Conservation (phyloP, 305 asterid genomes). For the Nicotiana rustica region DNA sequence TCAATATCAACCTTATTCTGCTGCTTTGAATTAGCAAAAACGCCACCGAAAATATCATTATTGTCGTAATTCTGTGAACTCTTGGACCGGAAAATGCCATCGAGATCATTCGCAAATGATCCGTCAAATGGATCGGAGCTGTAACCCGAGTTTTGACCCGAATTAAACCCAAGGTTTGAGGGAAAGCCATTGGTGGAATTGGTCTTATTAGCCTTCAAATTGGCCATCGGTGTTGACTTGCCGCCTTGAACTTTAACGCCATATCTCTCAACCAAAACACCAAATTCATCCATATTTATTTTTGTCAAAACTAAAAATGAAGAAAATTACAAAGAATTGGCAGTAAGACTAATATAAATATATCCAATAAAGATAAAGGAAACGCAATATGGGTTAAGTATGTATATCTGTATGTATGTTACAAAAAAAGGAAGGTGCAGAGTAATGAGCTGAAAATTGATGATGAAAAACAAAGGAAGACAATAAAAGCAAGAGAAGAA, state of each 20-base stretch:
- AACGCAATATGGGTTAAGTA: background rate
- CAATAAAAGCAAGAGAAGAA: background rate
- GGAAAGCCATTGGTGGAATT: constrained; percentile 41
- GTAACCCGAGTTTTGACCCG: constrained; percentile 34
- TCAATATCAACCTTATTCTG: constrained; percentile 56
- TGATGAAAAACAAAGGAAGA: background rate
- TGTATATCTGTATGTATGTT: background rate
- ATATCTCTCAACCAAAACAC: constrained; percentile 38
- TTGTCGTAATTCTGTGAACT: constrained; percentile 44
- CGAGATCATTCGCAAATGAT: constrained; percentile 69
- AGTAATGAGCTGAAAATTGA: constrained; percentile 30
- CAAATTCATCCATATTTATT: constrained; percentile 37
- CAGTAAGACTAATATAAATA: background rate
- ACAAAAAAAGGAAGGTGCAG: constrained; percentile 29
- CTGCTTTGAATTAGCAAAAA: constrained; percentile 43
- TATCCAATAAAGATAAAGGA: background rate
- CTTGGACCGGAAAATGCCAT: constrained; percentile 64
- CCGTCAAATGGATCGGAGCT: constrained; percentile 45
- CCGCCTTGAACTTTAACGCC: constrained; percentile 34
- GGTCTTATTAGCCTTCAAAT: constrained; percentile 28
- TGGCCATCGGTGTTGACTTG: constrained; percentile 10
- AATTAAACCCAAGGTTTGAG: constrained; percentile 33
- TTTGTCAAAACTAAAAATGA: background rate
- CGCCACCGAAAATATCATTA: constrained; percentile 65
- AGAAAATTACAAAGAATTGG: background rate